Base-by-base conservation (phyloP, 1,139 yeast genomes). In the Yamadazyma blattariae region DNA sequence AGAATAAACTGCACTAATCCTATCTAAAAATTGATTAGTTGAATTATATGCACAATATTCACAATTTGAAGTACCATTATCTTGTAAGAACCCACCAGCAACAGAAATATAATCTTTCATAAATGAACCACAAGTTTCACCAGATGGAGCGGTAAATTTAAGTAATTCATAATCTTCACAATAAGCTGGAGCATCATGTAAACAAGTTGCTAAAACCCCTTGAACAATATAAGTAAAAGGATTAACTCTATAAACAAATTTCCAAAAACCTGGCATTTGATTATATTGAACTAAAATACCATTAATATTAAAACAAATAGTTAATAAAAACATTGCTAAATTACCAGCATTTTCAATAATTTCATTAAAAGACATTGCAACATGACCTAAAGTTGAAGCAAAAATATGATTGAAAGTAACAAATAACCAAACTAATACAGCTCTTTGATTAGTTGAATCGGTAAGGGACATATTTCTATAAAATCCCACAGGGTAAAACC, bases 261-360 rank as follows among this genome's bases (percentile, higher is more conserved):
- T 64, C 71, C 71, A 65, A 53, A 63, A 62, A 2, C 64, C 54
- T 13, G 65, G 66, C 61, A 82, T 59, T n/a, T 62, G 64, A 10
- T 61, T 51, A 23, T 80, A 75, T 24, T 80, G 69, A 11, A 76
- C 82, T 57, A 86, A 61, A 25, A 83, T 92, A 74, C 95, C 95
- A 63, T 90, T 81, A 76, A 85, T 85, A 38, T 77, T 72, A 57
- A 84, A 64, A 40, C 81, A 68, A 69, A 83, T 59, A 12, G 41
- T 37, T 59, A 81, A 83, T 49, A 81, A 51, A 54, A 83, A 55
- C 24, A 74, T 65, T 2, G 81, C 77, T 39, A 81, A 47, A 51
- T 82, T 81, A 40, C 85, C 88, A 30, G 90, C 94, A 38, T 83
- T 77, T 33, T 79, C 84, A 13, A 79, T 81, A 32, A 76, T 54